Evolutionary conservation across 1,284 basidiomycete species (phyloP).

Genomic region (Butyriboletus appendiculatus): DNA sequence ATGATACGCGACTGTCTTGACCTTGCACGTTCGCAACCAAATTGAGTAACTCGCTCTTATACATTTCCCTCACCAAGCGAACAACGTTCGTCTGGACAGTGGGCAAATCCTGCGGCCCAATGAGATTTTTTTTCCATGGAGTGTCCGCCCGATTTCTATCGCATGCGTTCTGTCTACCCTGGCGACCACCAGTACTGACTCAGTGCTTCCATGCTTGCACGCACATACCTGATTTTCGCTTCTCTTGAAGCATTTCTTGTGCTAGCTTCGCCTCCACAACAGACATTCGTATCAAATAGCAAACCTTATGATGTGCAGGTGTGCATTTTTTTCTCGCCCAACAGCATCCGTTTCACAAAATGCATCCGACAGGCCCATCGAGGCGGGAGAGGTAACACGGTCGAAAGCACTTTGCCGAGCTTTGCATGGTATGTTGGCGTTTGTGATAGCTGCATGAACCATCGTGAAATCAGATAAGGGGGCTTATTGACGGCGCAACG

Average conservation of each 20-base stretch:
- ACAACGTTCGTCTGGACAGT: slow-evolving; percentile 29
- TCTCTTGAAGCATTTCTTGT: slow-evolving; percentile 13
- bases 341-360: background rate
- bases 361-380: slow-evolving; percentile 62
- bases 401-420: slow-evolving; percentile 68
- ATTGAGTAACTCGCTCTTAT: slow-evolving; percentile 15
- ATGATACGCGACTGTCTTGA: background rate
- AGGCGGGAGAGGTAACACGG: slow-evolving; percentile 71
- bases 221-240: slow-evolving; percentile 7
- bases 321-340: slow-evolving; percentile 5
- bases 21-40: slow-evolving; percentile 25
- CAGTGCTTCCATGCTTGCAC: slow-evolving; percentile 15
- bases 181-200: background rate
- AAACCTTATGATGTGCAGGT: slow-evolving; percentile 49
- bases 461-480: slow-evolving; percentile 43
- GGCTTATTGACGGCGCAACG: slow-evolving; percentile 69
- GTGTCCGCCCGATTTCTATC: background rate
- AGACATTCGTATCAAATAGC: slow-evolving; percentile 17
- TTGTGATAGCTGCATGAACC: background rate
- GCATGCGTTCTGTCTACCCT: background rate
- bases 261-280: slow-evolving; percentile 33
- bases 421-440: slow-evolving; percentile 63
- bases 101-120: slow-evolving; percentile 14
- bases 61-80: background rate
- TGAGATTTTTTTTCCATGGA: slow-evolving; percentile 1